phyloP scores from a whole-genome alignment of 2,329 filamentous ascomycete genomes.

The Nakataea oryzae region DNA sequence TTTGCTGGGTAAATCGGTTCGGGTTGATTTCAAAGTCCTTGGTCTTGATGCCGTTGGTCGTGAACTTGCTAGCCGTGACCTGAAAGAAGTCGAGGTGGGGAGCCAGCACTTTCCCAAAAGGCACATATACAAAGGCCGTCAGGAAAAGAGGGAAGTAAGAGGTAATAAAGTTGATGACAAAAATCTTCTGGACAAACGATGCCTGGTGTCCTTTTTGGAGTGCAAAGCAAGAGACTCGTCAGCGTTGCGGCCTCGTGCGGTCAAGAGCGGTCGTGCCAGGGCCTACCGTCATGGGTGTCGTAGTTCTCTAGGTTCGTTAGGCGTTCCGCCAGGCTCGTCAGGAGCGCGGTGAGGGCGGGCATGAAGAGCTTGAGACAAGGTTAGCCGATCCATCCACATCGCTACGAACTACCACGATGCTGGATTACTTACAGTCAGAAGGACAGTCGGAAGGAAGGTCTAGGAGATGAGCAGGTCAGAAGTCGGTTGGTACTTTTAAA shows the following conservation, averaged over 20 bases:
- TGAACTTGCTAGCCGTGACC: slow-evolving; percentile 62
- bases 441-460: slow-evolving; percentile 79
- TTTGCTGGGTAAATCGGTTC: slow-evolving; percentile 72
- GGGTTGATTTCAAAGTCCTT: slow-evolving; percentile 73
- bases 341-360: slow-evolving; percentile 64
- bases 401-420: neutral
- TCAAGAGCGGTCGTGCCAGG: neutral
- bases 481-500: slow-evolving; percentile 6
- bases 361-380: slow-evolving; percentile 38
- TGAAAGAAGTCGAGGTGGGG: slow-evolving; percentile 80
- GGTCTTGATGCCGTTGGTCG: slow-evolving; percentile 52
- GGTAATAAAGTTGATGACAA: slow-evolving; percentile 77
- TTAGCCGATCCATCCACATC: neutral
- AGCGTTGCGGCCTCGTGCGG: neutral
- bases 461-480: slow-evolving; percentile 19
- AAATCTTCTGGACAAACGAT: slow-evolving; percentile 83
- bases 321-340: slow-evolving; percentile 66
- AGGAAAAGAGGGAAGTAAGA: slow-evolving; percentile 68
- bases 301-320: slow-evolving; percentile 88
- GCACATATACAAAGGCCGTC: slow-evolving; percentile 71
- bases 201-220: slow-evolving; percentile 55
- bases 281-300: slow-evolving; percentile 62
- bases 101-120: slow-evolving; percentile 72
- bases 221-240: neutral
- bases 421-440: slow-evolving; percentile 49